These are phyloP conservation scores for Cynanchum wilfordii DNA, from an alignment of 257 asterid species.

Conservation along the genomic window DNA sequence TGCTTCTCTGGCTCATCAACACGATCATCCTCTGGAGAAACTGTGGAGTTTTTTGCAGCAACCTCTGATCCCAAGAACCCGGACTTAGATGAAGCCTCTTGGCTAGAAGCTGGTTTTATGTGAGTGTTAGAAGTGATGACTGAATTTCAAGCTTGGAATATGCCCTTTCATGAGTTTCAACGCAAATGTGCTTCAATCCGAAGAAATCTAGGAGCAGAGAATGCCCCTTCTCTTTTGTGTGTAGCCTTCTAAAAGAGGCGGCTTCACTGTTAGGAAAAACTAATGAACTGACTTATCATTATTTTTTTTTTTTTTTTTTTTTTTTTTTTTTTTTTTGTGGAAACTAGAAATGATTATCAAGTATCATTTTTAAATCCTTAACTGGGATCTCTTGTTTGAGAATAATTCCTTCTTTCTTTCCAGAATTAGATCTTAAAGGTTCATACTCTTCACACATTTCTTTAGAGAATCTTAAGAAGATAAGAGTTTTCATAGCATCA, in stretches of 20 bases:
- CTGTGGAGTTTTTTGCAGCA: slow-evolving; percentile 19
- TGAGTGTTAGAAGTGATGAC: slow-evolving; percentile 8
- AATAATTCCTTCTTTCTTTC: slow-evolving; percentile 15
- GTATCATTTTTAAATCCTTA: slow-evolving; percentile 46
- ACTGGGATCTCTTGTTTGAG: slow-evolving; percentile 37
- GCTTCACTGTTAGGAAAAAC: slow-evolving; percentile 43
- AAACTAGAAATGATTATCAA: slow-evolving; percentile 22
- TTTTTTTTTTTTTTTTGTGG: not conserved
- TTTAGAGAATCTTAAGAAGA: slow-evolving; percentile 40
- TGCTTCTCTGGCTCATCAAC: slow-evolving; percentile 24
- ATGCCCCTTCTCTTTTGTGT: slow-evolving; percentile 40
- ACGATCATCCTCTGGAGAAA: slow-evolving; percentile 26
- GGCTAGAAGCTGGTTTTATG: slow-evolving; percentile 19
- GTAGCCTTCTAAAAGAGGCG: slow-evolving; percentile 62
- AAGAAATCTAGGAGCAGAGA: slow-evolving; percentile 31
- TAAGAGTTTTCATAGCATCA: slow-evolving; percentile 21
- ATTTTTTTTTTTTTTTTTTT: slow-evolving; percentile 3
- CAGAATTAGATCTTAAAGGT: too few relatives aligned
- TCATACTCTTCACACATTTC: slow-evolving; percentile 23
- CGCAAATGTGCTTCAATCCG: slow-evolving; percentile 21
- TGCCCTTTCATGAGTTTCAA: slow-evolving; percentile 22
- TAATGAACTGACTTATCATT: slow-evolving; percentile 12
- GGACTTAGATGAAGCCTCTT: slow-evolving; percentile 25
- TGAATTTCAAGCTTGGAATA: slow-evolving; percentile 23
- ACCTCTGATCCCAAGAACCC: slow-evolving; percentile 16